Conservation (phyloP, 495 filamentous ascomycete species). For the Parachaetomium inaequale region DNA sequence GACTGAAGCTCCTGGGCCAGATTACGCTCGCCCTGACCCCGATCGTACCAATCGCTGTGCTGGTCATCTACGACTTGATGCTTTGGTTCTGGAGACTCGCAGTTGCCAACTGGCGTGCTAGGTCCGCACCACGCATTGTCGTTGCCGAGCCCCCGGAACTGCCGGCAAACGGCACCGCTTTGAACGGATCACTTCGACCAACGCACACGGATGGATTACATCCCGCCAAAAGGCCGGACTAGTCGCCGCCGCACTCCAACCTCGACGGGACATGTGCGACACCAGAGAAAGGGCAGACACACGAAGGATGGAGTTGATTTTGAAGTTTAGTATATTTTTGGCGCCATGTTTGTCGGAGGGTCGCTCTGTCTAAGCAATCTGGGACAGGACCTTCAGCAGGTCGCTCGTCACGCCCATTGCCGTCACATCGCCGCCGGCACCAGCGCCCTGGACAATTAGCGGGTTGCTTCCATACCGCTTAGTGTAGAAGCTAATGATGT, state of each 20-base stretch:
- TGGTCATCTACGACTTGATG: constrained; percentile 44
- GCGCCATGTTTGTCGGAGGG: not conserved
- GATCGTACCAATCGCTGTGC: constrained; percentile 29
- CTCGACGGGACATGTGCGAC: not conserved
- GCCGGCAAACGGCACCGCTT: not conserved
- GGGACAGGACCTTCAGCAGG: constrained; percentile 73
- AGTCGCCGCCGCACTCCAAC: too few species aligned
- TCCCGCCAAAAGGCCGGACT: too few species aligned
- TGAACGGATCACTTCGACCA: not conserved
- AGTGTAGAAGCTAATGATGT: constrained; percentile 97
- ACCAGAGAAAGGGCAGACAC: not conserved
- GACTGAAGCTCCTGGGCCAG: constrained; percentile 9
- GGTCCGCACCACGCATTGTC: not conserved
- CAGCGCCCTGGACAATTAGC: constrained; percentile 89
- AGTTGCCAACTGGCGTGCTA: constrained; percentile 15
- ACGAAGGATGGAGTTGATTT: not conserved
- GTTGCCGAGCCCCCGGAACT: not conserved
- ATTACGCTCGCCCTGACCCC: constrained; percentile 27
- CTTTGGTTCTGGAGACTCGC: constrained; percentile 44
- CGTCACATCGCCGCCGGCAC: constrained; percentile 90
- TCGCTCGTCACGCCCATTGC: constrained; percentile 94
- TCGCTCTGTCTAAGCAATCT: constrained; percentile 32
- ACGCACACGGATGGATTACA: not conserved
- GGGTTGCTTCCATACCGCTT: constrained; percentile 87
- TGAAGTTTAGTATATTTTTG: not conserved